Evolutionary conservation across 768 basidiomycete genomes (phyloP).

Genomic region (Exidia glandulosa): DNA sequence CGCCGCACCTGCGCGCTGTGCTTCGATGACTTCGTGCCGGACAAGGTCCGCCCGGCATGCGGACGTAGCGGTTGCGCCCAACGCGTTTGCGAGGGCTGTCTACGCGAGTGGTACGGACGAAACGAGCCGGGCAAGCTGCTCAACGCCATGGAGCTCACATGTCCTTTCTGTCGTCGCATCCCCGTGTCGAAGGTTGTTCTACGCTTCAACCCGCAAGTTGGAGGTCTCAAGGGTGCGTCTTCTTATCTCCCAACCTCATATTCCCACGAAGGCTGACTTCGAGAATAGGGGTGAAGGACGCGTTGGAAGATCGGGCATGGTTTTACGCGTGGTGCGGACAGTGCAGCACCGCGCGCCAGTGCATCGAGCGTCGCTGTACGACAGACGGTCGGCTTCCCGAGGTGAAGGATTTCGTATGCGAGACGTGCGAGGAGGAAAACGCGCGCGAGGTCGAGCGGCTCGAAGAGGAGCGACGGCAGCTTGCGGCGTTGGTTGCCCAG

Average conservation of each 20-base stretch:
- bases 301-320: slow-evolving; percentile 17
- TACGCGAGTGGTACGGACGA: slow-evolving; percentile 18
- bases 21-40: slow-evolving; percentile 15
- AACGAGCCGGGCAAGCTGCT: slow-evolving; percentile 18
- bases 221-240: slow-evolving; percentile 10
- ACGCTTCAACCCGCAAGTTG: slow-evolving; percentile 14
- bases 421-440: slow-evolving; percentile 8
- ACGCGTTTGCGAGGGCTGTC: slow-evolving; percentile 14
- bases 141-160: slow-evolving; percentile 17
- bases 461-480: background rate
- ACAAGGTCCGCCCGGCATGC: slow-evolving; percentile 16
- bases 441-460: background rate
- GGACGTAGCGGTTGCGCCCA: slow-evolving; percentile 17
- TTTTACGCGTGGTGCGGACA: slow-evolving; percentile 19
- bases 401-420: slow-evolving; percentile 10
- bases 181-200: slow-evolving; percentile 14
- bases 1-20: slow-evolving; percentile 16
- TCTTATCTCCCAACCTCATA: background rate
- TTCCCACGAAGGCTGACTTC: background rate
- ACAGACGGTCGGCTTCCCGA: slow-evolving; percentile 10
- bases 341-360: slow-evolving; percentile 15
- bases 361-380: slow-evolving; percentile 13
- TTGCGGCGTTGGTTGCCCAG: background rate
- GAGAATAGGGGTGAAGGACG: slow-evolving; percentile 1
- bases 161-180: slow-evolving; percentile 19